Evolutionary conservation across 2,329 filamentous ascomycete species (phyloP), one percentile per base, ranked within the genome.

Genomic region (Pseudophaeomoniella oleicola): DNA sequence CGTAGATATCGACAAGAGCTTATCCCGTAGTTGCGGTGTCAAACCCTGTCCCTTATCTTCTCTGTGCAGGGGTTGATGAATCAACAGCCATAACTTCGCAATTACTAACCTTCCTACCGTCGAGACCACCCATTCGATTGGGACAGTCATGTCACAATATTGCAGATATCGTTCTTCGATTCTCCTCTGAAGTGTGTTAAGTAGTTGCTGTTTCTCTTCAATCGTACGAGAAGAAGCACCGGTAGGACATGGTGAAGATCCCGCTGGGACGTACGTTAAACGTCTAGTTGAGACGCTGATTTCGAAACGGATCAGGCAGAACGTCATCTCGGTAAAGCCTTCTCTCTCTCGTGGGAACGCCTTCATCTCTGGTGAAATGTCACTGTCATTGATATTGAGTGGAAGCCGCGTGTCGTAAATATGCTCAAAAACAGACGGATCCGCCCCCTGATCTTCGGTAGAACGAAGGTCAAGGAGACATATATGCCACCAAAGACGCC

Each of bases 81-180:
- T 69, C 41, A 86, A 69, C 22, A 90, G 66, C 60, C 78, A 83
- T 63, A 86, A 75, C 56, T 86, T 88, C 36, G 77, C 76, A 58
- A 86, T 72, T 42, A 87, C 75, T 19, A 88, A 64, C 6, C 80
- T 72, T 3, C 74, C 69, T 16, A 83, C 66, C 17, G 79, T 80
- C 3, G 73, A 75, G 5, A 71, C 71, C 16, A 81, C 71, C 76
- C 78, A 83, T 43, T 75, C 75, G 1, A 83, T 58, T 0, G 70
- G 64, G 32, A 71, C 54, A 13, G 43, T 58, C 49, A 66, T 62
- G 38, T 70, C 55, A 36, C 66, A 67, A 39, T 75, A 60, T 27
- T 57, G 56, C 14, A 76, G 55, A 44, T 74, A 75, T 37, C 65
- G 66, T 29, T 65, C 55, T 44, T 76, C 69, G 11, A 76, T 57